A percentile compares a stretch with the other conserved stretches of the same genome.
Evolutionary conservation across 129 eudicot genomes (phyloP).

Genomic region (Cynara cardunculus): DNA sequence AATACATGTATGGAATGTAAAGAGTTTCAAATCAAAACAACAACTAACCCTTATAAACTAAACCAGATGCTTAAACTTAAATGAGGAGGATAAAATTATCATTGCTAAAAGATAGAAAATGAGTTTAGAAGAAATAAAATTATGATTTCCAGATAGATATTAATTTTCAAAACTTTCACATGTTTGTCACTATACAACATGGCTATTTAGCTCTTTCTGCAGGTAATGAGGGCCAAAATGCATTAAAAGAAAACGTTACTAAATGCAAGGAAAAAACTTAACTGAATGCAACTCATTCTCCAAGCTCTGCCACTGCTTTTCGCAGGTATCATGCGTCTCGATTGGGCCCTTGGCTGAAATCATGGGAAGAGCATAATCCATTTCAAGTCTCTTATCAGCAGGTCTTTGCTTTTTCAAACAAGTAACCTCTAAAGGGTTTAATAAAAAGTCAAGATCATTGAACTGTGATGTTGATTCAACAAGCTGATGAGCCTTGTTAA

Average conservation of each 20-base stretch:
- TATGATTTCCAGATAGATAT: constrained; percentile 6
- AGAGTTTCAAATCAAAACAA: constrained; percentile 1
- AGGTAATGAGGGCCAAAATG: constrained; percentile 20
- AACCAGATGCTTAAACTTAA: constrained; percentile 10
- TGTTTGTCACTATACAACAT: constrained; percentile 23
- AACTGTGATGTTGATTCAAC: constrained; percentile 47
- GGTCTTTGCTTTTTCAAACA: constrained; percentile 24
- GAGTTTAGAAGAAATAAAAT: background rate
- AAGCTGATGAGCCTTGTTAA: constrained; percentile 25
- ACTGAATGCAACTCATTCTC: constrained; percentile 48
- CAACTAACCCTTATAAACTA: constrained; percentile 5
- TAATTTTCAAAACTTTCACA: constrained; percentile 11
- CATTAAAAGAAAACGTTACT: background rate
- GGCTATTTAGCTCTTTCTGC: constrained; percentile 25
- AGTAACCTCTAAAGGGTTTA: constrained; percentile 49
- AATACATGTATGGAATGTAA: constrained; percentile 1
- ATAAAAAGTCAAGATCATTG: constrained; percentile 66
- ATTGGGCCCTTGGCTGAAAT: constrained; percentile 25
- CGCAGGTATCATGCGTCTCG: constrained; percentile 25
- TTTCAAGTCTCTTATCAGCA: constrained; percentile 25
- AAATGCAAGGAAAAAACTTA: constrained; percentile 36
- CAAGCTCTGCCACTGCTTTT: constrained; percentile 37
- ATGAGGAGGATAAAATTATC: constrained; percentile 5
- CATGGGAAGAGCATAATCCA: constrained; percentile 25
- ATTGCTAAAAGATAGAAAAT: constrained; percentile 1